Base-by-base conservation (phyloP, 129 eudicot species). In the Logfia minima region DNA sequence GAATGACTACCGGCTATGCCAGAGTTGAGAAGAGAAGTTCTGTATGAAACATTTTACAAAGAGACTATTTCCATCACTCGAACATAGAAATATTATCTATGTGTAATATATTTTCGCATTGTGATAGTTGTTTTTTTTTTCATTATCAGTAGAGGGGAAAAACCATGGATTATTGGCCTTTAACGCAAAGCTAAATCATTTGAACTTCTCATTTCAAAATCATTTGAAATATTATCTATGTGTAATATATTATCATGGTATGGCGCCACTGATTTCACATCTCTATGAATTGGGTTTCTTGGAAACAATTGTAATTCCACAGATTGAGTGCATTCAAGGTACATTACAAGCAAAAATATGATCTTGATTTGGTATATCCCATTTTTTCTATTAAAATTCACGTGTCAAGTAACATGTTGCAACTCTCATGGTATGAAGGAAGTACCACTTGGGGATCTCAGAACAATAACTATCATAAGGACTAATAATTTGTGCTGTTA, bases 271-370 rank as follows among this genome's bases (percentile, higher is more conserved):
- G 79, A 88, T 94, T 83, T 94, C 98, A 39, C 98, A 94, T 64
- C 79, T 91, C 14, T 86, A 86, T 66, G 98, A 94, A 76, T 70
- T 91, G 84, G 98, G 98, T 4, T 83, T 81, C 77, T 87, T 91
- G 96, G 98, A 94, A 76, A 90, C 98, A 4, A 58, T 84, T 61
- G 72, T 97, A 28, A 91, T 94, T 68, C 92, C 97, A 75, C 98
- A 91, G 81, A 86, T 75, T 52, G 98, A 94, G 79, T 94, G 97
- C 79, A 91, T 94, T 86, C 90, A 83, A 89, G 98, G 98, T 91
- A 84, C 18, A 18, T 51, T 51, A 31, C n/a, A 17, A n/a, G 14
- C 55, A 68, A 37, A 68, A 19, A 4, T 5, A 75, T 74, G 41
- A 8, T 16, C 59, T 74, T 74, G 10, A 75, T 61, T 71, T 26